Evolutionary conservation across 129 eudicot species (phyloP).

Genomic region (Saussurea involucrata): DNA sequence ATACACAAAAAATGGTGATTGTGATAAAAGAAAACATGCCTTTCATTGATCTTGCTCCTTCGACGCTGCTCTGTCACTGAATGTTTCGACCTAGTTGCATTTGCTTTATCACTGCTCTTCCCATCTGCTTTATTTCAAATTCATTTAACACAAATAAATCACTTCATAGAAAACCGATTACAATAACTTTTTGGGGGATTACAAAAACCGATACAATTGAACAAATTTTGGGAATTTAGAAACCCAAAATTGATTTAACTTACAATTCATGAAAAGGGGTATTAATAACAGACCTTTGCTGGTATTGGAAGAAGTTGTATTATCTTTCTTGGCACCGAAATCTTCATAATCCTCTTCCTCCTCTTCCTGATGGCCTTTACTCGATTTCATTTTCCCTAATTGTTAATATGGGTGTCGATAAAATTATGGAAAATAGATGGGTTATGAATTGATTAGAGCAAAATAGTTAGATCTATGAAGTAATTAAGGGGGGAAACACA

Average conservation of each 20-base stretch:
- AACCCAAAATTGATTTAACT: not conserved
- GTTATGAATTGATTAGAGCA: not conserved
- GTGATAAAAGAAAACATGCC: slow-evolving; percentile 31
- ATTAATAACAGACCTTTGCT: slow-evolving; percentile 33
- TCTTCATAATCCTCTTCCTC: slow-evolving; percentile 75
- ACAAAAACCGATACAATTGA: not conserved
- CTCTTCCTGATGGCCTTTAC: slow-evolving; percentile 53
- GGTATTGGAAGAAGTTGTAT: slow-evolving; percentile 30
- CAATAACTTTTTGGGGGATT: not conserved
- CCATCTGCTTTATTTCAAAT: slow-evolving; percentile 53
- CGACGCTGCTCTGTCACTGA: slow-evolving; percentile 94
- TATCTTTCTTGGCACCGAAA: slow-evolving; percentile 52
- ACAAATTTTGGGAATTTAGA: not conserved
- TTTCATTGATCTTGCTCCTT: slow-evolving; percentile 96
- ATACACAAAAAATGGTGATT: not conserved
- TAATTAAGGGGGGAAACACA: not conserved
- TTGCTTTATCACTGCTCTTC: slow-evolving; percentile 73
- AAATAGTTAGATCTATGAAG: not conserved
- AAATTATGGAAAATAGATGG: not conserved
- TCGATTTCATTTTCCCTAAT: slow-evolving; percentile 50
- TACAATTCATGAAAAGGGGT: not conserved
- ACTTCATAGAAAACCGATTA: not conserved
- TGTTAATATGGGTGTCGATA: not conserved
- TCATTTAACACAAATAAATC: slow-evolving; percentile 1
- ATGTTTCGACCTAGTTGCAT: slow-evolving; percentile 85